Evolutionary conservation across 176 grass and related monocot species (phyloP).

Genomic region (Juncus inflexus): DNA sequence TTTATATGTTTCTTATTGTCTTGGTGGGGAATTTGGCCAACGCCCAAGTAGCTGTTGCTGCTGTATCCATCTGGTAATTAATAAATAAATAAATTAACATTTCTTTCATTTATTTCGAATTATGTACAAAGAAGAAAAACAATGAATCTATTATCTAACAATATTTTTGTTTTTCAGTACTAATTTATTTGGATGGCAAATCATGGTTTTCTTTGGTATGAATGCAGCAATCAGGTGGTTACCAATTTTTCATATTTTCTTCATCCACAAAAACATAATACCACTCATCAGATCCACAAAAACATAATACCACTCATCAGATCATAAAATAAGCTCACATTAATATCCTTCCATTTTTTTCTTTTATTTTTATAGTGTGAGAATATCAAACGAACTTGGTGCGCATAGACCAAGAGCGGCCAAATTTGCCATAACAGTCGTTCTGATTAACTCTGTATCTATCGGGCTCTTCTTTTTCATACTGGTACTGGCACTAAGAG

Average conservation of each 20-base stretch:
- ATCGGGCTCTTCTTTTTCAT: constrained; percentile 55
- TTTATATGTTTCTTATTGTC: constrained; percentile 83
- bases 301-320: too few species aligned
- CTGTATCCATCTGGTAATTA: constrained; percentile 70
- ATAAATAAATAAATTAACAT: not conserved
- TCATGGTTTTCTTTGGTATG: constrained; percentile 94
- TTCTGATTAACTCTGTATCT: constrained; percentile 52
- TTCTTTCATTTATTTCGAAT: not conserved
- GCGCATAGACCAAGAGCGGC: constrained; percentile 56
- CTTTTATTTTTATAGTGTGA: constrained; percentile 38
- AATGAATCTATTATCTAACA: not conserved
- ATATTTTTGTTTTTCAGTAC: constrained; percentile 30
- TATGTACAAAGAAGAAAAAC: not conserved
- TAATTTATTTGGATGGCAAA: constrained; percentile 73
- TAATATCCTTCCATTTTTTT: not conserved
- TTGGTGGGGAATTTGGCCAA: constrained; percentile 64
- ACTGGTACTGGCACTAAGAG: constrained; percentile 37
- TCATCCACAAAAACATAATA: not conserved
- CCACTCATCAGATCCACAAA: too few species aligned
- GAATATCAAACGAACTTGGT: constrained; percentile 87
- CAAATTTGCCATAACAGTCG: constrained; percentile 62
- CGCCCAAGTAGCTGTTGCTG: constrained; percentile 72
- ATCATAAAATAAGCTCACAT: too few species aligned
- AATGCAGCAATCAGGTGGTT: constrained; percentile 81
- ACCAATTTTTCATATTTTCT: not conserved